Percentiles rank a stretch among this genome's conserved stretches.
Evolutionary conservation across 169 alveolate species (phyloP).

Genomic region (Besnoitia besnoiti): DNA sequence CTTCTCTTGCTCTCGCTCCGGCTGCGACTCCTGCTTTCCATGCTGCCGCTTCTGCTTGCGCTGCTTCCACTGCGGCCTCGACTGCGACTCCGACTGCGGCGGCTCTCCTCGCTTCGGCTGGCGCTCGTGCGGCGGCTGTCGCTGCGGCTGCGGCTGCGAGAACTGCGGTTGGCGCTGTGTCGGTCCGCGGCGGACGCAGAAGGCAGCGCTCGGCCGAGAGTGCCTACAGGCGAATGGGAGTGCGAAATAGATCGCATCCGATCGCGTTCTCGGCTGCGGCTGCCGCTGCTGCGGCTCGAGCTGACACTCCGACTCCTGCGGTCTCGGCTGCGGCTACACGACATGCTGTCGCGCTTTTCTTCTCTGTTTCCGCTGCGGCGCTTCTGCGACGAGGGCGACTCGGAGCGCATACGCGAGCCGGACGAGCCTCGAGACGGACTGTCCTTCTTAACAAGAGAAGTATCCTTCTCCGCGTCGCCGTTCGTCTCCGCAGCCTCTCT

Average conservation of each 20-base stretch:
- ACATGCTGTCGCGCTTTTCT: background rate
- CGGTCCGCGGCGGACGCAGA: background rate
- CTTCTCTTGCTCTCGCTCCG: background rate
- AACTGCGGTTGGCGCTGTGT: background rate
- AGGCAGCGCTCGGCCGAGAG: conserved; percentile 28
- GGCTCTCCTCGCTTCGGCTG: background rate
- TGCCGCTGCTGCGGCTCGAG: conserved; percentile 30
- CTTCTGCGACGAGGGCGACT: background rate
- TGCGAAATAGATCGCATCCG: background rate
- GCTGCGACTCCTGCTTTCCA: background rate
- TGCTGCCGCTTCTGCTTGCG: background rate
- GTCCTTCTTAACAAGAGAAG: background rate
- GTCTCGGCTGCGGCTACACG: background rate
- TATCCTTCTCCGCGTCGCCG: background rate
- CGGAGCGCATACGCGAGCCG: background rate
- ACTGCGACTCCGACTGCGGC: background rate
- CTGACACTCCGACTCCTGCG: background rate
- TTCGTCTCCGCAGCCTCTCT: background rate
- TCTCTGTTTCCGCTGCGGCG: background rate
- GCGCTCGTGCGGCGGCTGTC: background rate
- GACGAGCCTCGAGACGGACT: background rate
- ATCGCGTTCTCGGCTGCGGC: background rate
- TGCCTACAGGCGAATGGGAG: conserved; percentile 24
- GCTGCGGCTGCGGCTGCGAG: background rate
- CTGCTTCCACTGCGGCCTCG: background rate